phyloP scores from a whole-genome alignment of 2,329 filamentous ascomycete species.

The Cytospora paraplurivora region DNA sequence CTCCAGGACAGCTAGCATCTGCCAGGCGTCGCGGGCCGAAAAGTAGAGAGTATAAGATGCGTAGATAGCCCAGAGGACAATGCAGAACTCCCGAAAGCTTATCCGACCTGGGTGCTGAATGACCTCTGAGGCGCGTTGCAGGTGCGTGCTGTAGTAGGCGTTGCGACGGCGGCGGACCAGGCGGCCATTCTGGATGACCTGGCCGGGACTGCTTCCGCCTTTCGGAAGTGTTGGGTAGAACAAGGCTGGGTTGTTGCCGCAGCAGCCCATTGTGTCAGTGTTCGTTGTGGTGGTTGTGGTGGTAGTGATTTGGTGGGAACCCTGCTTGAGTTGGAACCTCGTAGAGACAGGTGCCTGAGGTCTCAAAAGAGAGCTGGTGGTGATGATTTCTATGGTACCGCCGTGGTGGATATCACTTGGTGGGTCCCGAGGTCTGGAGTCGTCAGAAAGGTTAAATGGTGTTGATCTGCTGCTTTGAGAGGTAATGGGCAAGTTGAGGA shows the following conservation, averaged over 20 bases:
- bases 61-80: conserved; percentile 21
- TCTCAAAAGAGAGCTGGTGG: too few species aligned
- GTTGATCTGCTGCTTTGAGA: too few species aligned
- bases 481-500: too few species aligned
- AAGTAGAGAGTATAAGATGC: conserved; percentile 24
- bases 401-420: too few species aligned
- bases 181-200: conserved; percentile 1
- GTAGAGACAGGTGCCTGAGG: too few species aligned
- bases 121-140: conserved; percentile 29
- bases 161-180: conserved; percentile 23
- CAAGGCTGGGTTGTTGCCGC: neutral
- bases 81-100: conserved; percentile 28
- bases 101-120: conserved; percentile 27
- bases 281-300: neutral
- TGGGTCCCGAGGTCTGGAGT: too few species aligned
- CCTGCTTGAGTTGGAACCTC: neutral
- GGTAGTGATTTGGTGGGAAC: neutral
- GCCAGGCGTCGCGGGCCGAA: conserved; percentile 9
- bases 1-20: conserved; percentile 18
- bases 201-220: neutral
- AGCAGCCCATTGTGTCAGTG: neutral
- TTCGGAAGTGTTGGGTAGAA: neutral
- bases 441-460: too few species aligned
- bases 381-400: too few species aligned
- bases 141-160: conserved; percentile 26